A percentile compares a stretch with the other conserved stretches of the same genome.
Evolutionary conservation across 805 yeast genomes (phyloP).

Genomic region (Nakazawaea wickerhamii): DNA sequence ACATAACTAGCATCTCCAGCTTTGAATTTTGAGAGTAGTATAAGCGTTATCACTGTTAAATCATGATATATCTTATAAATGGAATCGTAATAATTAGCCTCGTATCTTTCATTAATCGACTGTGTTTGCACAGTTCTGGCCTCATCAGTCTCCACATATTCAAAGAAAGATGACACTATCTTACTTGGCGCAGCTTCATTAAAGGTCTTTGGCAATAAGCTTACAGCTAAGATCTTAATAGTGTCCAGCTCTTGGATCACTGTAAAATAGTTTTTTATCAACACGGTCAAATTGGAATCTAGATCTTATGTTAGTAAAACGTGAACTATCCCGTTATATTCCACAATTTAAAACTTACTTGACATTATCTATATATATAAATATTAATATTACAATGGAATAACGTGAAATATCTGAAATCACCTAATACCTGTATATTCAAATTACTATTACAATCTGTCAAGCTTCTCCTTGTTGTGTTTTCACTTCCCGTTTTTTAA

Average conservation of each 20-base stretch:
- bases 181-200: slow-evolving; percentile 38
- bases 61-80: slow-evolving; percentile 64
- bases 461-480: not conserved
- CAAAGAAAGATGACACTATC: slow-evolving; percentile 37
- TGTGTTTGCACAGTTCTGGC: slow-evolving; percentile 23
- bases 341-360: not conserved
- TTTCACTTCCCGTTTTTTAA: too few species aligned
- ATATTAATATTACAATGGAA: not conserved
- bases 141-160: slow-evolving; percentile 28
- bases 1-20: slow-evolving; percentile 46
- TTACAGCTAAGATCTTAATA: slow-evolving; percentile 3
- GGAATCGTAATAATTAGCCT: slow-evolving; percentile 34
- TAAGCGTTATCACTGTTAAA: slow-evolving; percentile 48
- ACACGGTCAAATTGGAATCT: slow-evolving; percentile 2
- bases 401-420: not conserved
- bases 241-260: slow-evolving; percentile 22
- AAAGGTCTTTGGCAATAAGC: slow-evolving; percentile 39
- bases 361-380: not conserved
- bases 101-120: slow-evolving; percentile 38
- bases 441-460: too few species aligned
- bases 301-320: too few species aligned
- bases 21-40: slow-evolving; percentile 40
- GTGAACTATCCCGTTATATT: too few species aligned
- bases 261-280: slow-evolving; percentile 19
- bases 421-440: not conserved